phyloP scores from a whole-genome alignment of 2,329 filamentous ascomycete species.

The Fusarium humuli region DNA sequence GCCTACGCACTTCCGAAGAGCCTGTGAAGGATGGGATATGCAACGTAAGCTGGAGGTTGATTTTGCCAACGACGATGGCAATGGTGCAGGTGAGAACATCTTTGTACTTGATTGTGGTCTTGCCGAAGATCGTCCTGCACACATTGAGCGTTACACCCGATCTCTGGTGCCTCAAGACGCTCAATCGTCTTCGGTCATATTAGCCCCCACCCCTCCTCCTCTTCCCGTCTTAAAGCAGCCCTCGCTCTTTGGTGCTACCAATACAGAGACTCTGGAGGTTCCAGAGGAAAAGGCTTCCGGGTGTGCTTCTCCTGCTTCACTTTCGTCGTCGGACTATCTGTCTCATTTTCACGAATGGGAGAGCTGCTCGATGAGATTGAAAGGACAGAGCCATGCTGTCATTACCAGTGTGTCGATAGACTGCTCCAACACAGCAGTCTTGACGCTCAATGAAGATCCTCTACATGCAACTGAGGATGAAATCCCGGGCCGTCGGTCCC shows the following conservation, averaged over 20 bases:
- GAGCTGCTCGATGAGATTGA: slow-evolving; percentile 58
- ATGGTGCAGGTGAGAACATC: slow-evolving; percentile 79
- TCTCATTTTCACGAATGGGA: slow-evolving; percentile 50
- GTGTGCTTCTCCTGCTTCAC: slow-evolving; percentile 42
- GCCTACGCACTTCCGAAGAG: slow-evolving; percentile 81
- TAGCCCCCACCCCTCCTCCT: slow-evolving; percentile 12
- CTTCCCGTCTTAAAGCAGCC: slow-evolving; percentile 9
- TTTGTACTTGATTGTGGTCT: slow-evolving; percentile 79
- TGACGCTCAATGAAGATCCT: slow-evolving; percentile 83
- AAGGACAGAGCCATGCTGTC: slow-evolving; percentile 66
- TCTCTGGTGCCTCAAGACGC: slow-evolving; percentile 39
- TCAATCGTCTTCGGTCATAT: slow-evolving; percentile 17
- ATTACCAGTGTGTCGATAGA: slow-evolving; percentile 81
- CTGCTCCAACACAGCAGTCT: slow-evolving; percentile 75
- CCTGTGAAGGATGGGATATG: slow-evolving; percentile 94
- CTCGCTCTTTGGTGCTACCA: slow-evolving; percentile 49
- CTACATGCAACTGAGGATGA: slow-evolving; percentile 65
- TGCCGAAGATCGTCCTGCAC: slow-evolving; percentile 64
- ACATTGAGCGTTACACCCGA: slow-evolving; percentile 60
- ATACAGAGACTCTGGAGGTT: slow-evolving; percentile 8
- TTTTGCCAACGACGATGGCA: slow-evolving; percentile 84
- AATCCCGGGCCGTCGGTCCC: slow-evolving; percentile 85
- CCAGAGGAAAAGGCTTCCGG: slow-evolving; percentile 39
- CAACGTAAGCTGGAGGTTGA: slow-evolving; percentile 85
- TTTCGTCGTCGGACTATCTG: slow-evolving; percentile 29